Evolutionary conservation across 345 rosid genomes (phyloP), one percentile per base, ranked within the genome.

Genomic region (Turnera subulata): DNA sequence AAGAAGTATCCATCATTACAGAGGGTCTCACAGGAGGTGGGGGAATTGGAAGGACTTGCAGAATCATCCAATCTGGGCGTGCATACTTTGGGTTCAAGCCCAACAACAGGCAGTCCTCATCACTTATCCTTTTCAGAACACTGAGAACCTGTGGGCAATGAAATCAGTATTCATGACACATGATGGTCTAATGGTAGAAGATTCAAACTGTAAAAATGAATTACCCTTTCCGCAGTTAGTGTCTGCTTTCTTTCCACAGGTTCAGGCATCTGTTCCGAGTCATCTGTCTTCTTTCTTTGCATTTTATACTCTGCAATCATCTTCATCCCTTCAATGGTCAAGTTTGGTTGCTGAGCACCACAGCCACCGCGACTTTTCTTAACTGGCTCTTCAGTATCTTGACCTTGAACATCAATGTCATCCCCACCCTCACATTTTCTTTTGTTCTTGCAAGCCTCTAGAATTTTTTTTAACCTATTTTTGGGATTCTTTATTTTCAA

Each of bases 21-120:
- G 99, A 93, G 22, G 98, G 99, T 70, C 99, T 89, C 53, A 92
- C 97, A 53, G 96, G 99, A 61, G 97, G 99, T 62, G 99, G 99
- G 40, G 99, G 97, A 58, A 92, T 86, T 50, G 97, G 99, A 64
- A 89, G 97, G 62, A 86, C 99, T 79, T 89, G 89, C 42, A 89
- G 73, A 71, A 93, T 93, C 99, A 93, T 93, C 96, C 99, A 86
- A 71, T 92, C 99, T 29, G 99, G 99, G 61, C 97, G 97, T 40
- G 99, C 99, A 78, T 83, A 89, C 76, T 86, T 89, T 16, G 98
- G 99, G 67, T 85, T 76, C 66, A 93, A 83, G 53, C 99, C 98
- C 58, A 93, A 54, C 61, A 89, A 73, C 46, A 58, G 84, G 66
- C 99, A 89, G 65, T 93, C 99, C 59, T 78, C 94, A 23, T 93